Evolutionary conservation across 345 rosid genomes (phyloP), one percentile per base, ranked within the genome.

Genomic region (Limnanthes douglasii): DNA sequence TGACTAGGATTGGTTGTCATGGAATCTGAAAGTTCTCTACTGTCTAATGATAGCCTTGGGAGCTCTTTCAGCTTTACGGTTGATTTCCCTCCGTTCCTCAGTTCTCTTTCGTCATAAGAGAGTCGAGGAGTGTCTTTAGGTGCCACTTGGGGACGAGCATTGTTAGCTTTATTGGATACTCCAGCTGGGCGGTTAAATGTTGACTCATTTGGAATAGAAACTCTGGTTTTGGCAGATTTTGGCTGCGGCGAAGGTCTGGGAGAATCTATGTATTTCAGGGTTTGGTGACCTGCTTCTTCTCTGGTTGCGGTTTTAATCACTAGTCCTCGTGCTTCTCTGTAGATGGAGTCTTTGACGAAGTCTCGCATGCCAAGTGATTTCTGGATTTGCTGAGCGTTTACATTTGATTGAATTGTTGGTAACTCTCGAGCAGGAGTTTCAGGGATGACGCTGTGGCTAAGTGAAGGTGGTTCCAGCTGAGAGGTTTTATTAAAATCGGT

Each of bases 21-120:
- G 22, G 72, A 31, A 39, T 64, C 70, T 22, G 79, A 75, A 27
- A 63, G 46, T 43, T 50, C 53, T 64, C 72, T 77, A 51, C 96
- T 81, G 66, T 84, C 96, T 45, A 92, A 44, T 10, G 99, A 85
- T 49, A 85, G 58, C 61, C 99, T 75, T 1, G 93, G 99, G 15
- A 68, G 65, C 53, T 80, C 96, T 45, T 75, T 80, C 39, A 75
- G 51, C 80, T 81, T 78, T 17, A 58, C 8, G 5, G 46, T 57
- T 48, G 86, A 60, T 53, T 69, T 78, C 34, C 44, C 32, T 13
- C 62, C 37, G 27, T 71, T 73, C 31, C 73, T 48, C 11, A 75
- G 47, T 49, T 72, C 83, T 47, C 72, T 61, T 50, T 83, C 96
- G 35, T 92, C 99, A 44, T 66, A 85, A 42, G 99, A 92, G 68